Base-by-base conservation (phyloP, 2,329 filamentous ascomycete species). In the Akanthomyces uredinophilus region DNA sequence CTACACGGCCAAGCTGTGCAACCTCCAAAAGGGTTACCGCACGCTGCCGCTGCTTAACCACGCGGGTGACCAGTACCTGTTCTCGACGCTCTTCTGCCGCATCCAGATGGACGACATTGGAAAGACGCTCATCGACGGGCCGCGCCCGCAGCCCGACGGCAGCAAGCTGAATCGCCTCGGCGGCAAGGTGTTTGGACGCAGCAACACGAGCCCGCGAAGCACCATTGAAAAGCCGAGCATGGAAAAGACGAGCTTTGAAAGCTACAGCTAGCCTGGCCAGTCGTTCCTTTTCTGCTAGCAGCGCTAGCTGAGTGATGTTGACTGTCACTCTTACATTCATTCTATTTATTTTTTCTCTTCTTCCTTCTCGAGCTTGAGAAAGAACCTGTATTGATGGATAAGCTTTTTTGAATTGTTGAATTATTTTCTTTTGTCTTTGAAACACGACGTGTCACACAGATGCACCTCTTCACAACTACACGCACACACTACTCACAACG, bases 41-140 rank as follows among this genome's bases (percentile, higher is more conserved):
- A 96, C 96, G 64, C 81, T 98, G 59, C 95, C 94, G 13, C 82
- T 99, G 18, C 89, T 92, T 73, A 93, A 98, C 75, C 84, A 87
- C 61, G 90, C 92, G 65, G 95, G 93, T 64, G 93, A 97, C 69
- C 91, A 93, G 69, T 98, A 96, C 73, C 83, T 97, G 49, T 97
- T 97, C 76, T 96, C 95, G 2, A 96, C 92, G 13, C 81, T 99
- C 18, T 96, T 98, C 75, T 96, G 93, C 78, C 88, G 88, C 70
- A 90, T 98, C 76, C 87, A 87, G 67, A 89, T 85, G 35, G 80
- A 83, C 44, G 78, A 81, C 16, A 77, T 83, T 43, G 83, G 82
- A 51, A 84, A 81, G 64, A 79, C 84, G 65, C 83, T 85, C 66
- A 78, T 87, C 51, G 77, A 83, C 75, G 79, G 65, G 71, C 79